Percentiles rank a stretch among this genome's conserved stretches.
Conservation (phyloP, 75 land plant species). For the Cupressus sempervirens region DNA sequence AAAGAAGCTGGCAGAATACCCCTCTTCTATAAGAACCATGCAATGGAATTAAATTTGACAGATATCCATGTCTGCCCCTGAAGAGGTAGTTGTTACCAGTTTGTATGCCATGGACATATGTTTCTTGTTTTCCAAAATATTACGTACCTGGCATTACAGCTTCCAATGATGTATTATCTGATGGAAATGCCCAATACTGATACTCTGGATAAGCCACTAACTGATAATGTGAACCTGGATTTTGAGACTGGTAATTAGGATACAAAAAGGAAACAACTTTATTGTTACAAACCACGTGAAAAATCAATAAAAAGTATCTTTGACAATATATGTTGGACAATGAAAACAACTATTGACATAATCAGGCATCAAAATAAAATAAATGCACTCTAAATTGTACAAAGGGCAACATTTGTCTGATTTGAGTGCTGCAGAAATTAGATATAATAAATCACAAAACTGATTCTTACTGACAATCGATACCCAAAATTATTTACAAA, state of each 20-base stretch:
- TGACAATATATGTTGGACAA: no score
- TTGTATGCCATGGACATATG: not conserved
- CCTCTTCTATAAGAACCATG: not conserved
- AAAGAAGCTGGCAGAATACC: no score
- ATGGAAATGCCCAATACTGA: conserved; percentile 3
- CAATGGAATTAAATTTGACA: not conserved
- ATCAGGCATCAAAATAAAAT: not conserved
- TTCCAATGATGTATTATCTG: not conserved
- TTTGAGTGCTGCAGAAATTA: not conserved
- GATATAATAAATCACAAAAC: not conserved
- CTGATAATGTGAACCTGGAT: conserved; percentile 7
- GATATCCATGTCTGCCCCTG: not conserved
- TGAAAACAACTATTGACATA: not conserved
- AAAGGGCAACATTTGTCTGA: not conserved
- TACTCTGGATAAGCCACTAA: not conserved
- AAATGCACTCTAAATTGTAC: not conserved
- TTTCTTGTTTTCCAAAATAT: not conserved
- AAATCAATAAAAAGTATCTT: not conserved
- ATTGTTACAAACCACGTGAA: not conserved
- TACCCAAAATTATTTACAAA: not conserved
- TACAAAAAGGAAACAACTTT: not conserved
- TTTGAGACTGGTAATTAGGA: conserved; percentile 1
- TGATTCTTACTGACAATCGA: not conserved
- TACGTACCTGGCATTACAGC: not conserved
- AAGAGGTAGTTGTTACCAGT: not conserved